Evolutionary conservation across 768 basidiomycete species (phyloP).

Genomic region (Inosperma sp.): DNA sequence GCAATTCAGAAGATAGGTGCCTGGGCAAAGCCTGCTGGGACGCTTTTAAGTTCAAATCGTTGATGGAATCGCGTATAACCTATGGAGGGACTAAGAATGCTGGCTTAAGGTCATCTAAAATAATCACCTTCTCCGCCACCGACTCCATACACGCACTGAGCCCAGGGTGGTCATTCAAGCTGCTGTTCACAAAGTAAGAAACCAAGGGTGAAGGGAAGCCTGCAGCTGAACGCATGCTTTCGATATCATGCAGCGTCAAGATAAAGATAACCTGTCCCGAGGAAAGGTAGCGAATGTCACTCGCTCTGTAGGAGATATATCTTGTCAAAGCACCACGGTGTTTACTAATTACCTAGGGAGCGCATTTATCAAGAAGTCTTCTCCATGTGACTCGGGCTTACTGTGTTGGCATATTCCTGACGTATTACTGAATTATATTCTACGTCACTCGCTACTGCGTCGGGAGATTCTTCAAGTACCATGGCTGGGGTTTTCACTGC

Average conservation of each 20-base stretch:
- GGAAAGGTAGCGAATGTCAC: slow-evolving; percentile 70
- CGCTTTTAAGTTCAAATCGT: slow-evolving; percentile 67
- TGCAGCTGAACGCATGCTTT: slow-evolving; percentile 75
- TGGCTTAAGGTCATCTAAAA: slow-evolving; percentile 1
- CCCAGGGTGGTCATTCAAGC: slow-evolving; percentile 65
- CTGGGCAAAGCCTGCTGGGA: slow-evolving; percentile 74
- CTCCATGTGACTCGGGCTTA: slow-evolving; percentile 28
- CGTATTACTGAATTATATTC: slow-evolving; percentile 91
- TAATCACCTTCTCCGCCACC: slow-evolving; percentile 73
- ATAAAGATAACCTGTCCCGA: slow-evolving; percentile 84
- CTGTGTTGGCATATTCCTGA: slow-evolving; percentile 76
- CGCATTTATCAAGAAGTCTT: not conserved
- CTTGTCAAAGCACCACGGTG: slow-evolving; percentile 63
- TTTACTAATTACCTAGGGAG: slow-evolving; percentile 57
- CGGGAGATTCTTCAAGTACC: slow-evolving; percentile 76
- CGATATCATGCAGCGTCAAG: slow-evolving; percentile 81
- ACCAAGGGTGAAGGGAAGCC: slow-evolving; percentile 80
- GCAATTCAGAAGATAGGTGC: slow-evolving; percentile 67
- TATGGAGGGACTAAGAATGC: slow-evolving; percentile 26
- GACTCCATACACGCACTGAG: slow-evolving; percentile 79
- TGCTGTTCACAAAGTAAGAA: slow-evolving; percentile 83
- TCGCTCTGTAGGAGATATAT: slow-evolving; percentile 58
- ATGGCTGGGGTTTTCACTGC: slow-evolving; percentile 83
- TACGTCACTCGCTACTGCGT: slow-evolving; percentile 80
- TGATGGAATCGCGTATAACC: slow-evolving; percentile 76